Percentiles rank a stretch among this genome's conserved stretches.
These are phyloP conservation scores for Penicillium expansum DNA, from an alignment of 2,329 filamentous ascomycete species.

Conservation along the genomic window DNA sequence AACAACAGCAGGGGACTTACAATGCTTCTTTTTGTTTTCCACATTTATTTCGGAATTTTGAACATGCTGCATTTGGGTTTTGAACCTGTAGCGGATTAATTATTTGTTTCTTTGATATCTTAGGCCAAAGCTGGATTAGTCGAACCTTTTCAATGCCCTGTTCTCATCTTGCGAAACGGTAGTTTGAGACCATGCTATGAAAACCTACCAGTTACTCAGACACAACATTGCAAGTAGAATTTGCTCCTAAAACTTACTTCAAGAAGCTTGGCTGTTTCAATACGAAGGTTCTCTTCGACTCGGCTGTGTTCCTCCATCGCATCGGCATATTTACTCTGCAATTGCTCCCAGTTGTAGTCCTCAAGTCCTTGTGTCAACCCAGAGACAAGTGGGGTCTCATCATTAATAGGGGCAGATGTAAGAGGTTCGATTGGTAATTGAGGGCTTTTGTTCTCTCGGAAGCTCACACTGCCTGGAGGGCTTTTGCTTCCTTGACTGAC, in stretches of 20 bases:
- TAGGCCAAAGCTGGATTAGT: neutral
- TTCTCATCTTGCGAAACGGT: slow-evolving; percentile 71
- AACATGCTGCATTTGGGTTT: slow-evolving; percentile 75
- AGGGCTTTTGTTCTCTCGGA: slow-evolving; percentile 12
- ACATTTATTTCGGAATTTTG: slow-evolving; percentile 69
- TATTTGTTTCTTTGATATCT: neutral
- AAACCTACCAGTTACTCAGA: slow-evolving; percentile 57
- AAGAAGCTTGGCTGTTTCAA: slow-evolving; percentile 66
- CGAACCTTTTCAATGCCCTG: slow-evolving; percentile 71
- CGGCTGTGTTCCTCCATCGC: slow-evolving; percentile 62
- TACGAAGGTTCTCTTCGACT: slow-evolving; percentile 63
- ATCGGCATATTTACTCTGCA: slow-evolving; percentile 66
- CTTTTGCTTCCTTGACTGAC: slow-evolving; percentile 15
- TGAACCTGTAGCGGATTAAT: slow-evolving; percentile 55
- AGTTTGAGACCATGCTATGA: slow-evolving; percentile 73
- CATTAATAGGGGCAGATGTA: neutral
- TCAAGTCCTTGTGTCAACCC: slow-evolving; percentile 52
- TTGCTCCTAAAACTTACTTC: slow-evolving; percentile 47
- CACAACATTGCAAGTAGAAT: neutral
- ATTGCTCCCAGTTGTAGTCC: slow-evolving; percentile 73
- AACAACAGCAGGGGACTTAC: slow-evolving; percentile 52
- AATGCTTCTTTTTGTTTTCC: slow-evolving; percentile 73
- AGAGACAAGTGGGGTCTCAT: slow-evolving; percentile 18
- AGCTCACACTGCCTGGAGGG: neutral
- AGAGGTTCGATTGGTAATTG: slow-evolving; percentile 7